Conservation (phyloP, 2,329 filamentous ascomycete species). For the Diaporthe sp. region DNA sequence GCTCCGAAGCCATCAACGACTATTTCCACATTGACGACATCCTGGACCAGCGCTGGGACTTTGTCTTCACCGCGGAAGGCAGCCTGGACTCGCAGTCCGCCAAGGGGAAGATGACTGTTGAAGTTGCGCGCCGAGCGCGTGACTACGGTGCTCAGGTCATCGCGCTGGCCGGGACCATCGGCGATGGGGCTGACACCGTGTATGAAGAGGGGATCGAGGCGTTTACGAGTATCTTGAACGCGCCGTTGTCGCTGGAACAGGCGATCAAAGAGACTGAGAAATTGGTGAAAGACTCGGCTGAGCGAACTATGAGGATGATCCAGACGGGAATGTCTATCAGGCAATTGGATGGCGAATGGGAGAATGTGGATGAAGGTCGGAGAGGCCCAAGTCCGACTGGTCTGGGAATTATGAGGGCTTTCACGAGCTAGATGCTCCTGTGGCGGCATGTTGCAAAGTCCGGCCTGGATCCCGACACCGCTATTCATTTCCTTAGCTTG, state of each 20-base stretch:
- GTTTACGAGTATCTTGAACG: slow-evolving; percentile 49
- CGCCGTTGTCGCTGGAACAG: slow-evolving; percentile 47
- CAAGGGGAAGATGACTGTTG: slow-evolving; percentile 66
- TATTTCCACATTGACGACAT: slow-evolving; percentile 62
- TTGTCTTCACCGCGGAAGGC: slow-evolving; percentile 67
- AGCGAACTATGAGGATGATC: slow-evolving; percentile 49
- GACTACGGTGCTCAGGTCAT: slow-evolving; percentile 59
- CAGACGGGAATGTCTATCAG: slow-evolving; percentile 27
- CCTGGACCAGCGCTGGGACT: slow-evolving; percentile 59
- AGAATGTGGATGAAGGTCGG: background rate
- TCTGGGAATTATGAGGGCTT: background rate
- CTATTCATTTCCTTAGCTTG: background rate
- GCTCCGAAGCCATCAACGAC: slow-evolving; percentile 64
- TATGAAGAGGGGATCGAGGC: slow-evolving; percentile 53
- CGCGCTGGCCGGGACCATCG: slow-evolving; percentile 55
- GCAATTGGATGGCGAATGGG: slow-evolving; percentile 11
- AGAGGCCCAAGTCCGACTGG: background rate
- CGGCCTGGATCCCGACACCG: background rate
- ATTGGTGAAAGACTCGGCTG: slow-evolving; percentile 47
- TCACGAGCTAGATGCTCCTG: background rate
- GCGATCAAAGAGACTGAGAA: slow-evolving; percentile 47
- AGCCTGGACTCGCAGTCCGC: slow-evolving; percentile 66
- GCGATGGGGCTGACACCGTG: slow-evolving; percentile 49
- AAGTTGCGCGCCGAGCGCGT: slow-evolving; percentile 63
- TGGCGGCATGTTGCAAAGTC: background rate